Evolutionary conservation across 139 green algal species (phyloP).

Genomic region (Coccomyxa sp.): DNA sequence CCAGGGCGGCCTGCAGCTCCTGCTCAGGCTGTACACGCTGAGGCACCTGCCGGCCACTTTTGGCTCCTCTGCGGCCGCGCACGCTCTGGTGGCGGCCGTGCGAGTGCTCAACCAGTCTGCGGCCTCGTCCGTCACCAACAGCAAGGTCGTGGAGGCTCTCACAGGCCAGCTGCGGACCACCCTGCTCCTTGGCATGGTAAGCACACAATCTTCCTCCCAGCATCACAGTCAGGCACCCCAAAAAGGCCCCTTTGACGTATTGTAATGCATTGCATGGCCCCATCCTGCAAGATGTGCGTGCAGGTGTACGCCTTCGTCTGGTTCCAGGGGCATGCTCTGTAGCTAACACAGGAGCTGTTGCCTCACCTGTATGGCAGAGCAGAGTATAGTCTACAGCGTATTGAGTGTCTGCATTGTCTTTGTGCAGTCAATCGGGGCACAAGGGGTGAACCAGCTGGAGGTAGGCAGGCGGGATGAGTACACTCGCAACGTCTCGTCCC

Average conservation of each 20-base stretch:
- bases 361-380: too few species aligned
- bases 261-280: too few species aligned
- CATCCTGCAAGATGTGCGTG: too few species aligned
- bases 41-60: conserved; percentile 74
- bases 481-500: conserved; percentile 39
- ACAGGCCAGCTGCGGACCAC: conserved; percentile 25
- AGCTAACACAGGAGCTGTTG: too few species aligned
- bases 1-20: conserved; percentile 62
- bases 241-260: too few species aligned
- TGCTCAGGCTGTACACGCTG: conserved; percentile 76
- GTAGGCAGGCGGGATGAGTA: conserved; percentile 31
- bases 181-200: conserved; percentile 20
- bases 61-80: conserved; percentile 59
- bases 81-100: conserved; percentile 77
- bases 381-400: too few species aligned
- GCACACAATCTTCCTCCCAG: too few species aligned
- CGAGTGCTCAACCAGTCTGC: conserved; percentile 46
- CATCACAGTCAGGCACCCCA: too few species aligned
- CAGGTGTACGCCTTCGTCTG: too few species aligned
- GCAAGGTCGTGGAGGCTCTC: conserved; percentile 20
- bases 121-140: conserved; percentile 21
- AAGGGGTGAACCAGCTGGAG: conserved; percentile 25
- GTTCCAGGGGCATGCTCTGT: too few species aligned
- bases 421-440: conserved; percentile 2
- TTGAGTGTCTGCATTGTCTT: not conserved